These are phyloP conservation scores for Monascus purpureus DNA, from an alignment of 495 filamentous ascomycete species.

Conservation along the genomic window DNA sequence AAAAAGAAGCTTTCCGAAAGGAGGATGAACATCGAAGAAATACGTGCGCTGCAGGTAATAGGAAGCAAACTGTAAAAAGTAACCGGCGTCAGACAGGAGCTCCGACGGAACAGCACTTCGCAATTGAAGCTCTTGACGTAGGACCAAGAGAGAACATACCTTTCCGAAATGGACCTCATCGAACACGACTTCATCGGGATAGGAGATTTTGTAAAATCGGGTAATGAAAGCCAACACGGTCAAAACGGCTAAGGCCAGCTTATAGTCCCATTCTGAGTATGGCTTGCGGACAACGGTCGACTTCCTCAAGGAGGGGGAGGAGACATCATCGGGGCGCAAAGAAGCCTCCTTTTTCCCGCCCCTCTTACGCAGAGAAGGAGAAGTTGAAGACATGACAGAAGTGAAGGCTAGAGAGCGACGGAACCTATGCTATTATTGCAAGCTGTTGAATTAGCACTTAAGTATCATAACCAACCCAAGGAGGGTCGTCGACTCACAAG, in stretches of 20 bases:
- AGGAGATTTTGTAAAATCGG: conserved; percentile 85
- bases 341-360: conserved; percentile 30
- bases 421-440: too few relatives aligned
- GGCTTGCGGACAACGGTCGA: conserved; percentile 12
- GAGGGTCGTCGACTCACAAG: too few relatives aligned
- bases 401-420: conserved; percentile 17
- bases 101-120: not conserved
- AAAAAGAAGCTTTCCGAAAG: conserved; percentile 60
- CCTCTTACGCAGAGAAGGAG: conserved; percentile 37
- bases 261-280: conserved; percentile 66
- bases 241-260: conserved; percentile 62
- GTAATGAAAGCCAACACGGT: conserved; percentile 79
- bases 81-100: conserved; percentile 7
- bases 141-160: conserved; percentile 37
- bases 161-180: conserved; percentile 99
- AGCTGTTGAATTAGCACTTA: too few relatives aligned
- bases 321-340: conserved; percentile 16
- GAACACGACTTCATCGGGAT: conserved; percentile 94
- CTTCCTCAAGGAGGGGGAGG: conserved; percentile 8
- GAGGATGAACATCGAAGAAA: conserved; percentile 99
- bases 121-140: not conserved
- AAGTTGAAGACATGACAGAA: conserved; percentile 24
- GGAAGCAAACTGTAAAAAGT: conserved; percentile 60
- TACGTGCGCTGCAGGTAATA: conserved; percentile 97
- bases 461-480: too few relatives aligned